A percentile compares a stretch with the other conserved stretches of the same genome.
Evolutionary conservation across 352 stramenopile species (phyloP).

Genomic region (Pythium utonaiense): DNA sequence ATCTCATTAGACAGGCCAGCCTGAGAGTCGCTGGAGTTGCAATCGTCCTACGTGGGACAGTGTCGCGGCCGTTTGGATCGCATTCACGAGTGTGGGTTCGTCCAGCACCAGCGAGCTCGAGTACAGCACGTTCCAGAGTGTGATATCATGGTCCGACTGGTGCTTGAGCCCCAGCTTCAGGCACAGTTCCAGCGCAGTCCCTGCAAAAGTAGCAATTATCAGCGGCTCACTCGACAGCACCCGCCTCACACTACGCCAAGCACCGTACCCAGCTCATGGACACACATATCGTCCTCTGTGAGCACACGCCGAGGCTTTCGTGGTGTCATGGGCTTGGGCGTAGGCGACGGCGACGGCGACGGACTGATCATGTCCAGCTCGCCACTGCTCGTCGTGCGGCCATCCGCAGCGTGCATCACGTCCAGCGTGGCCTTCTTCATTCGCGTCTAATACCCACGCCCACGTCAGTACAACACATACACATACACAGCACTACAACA

Average conservation of each 20-base stretch:
- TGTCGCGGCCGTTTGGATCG: slow-evolving; percentile 61
- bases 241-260: background rate
- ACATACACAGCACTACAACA: background rate
- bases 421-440: slow-evolving; percentile 70
- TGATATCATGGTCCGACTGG: slow-evolving; percentile 40
- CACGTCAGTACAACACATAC: slow-evolving; percentile 5
- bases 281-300: slow-evolving; percentile 52
- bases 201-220: slow-evolving; percentile 5
- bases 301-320: slow-evolving; percentile 23
- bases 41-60: slow-evolving; percentile 43
- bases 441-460: slow-evolving; percentile 48
- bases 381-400: slow-evolving; percentile 26
- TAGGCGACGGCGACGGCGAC: slow-evolving; percentile 15
- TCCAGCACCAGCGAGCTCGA: slow-evolving; percentile 71
- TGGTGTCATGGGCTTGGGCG: slow-evolving; percentile 3
- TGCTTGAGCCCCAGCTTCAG: slow-evolving; percentile 55
- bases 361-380: slow-evolving; percentile 6
- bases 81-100: slow-evolving; percentile 62
- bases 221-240: background rate
- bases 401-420: slow-evolving; percentile 32
- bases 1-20: background rate
- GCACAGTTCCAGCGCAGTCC: slow-evolving; percentile 54
- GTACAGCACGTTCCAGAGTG: slow-evolving; percentile 73
- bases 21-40: background rate
- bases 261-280: slow-evolving; percentile 57